Percentiles rank a stretch among this genome's conserved stretches.
Evolutionary conservation across 331 rosid species (phyloP).

Genomic region (Pyracantha coccinea): DNA sequence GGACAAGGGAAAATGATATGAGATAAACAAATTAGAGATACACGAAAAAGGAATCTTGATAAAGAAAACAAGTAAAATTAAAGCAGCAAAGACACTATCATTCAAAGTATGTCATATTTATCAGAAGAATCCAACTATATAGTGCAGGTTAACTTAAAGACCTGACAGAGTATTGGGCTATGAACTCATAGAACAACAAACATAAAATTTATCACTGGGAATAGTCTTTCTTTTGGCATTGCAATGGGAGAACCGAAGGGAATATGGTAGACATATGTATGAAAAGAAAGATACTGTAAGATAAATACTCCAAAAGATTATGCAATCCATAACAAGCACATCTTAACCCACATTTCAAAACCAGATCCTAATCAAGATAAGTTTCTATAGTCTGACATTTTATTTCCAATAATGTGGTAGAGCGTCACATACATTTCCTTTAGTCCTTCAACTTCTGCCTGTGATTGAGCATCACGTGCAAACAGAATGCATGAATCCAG

Average conservation of each 20-base stretch:
- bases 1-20: neutral
- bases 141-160: too few relatives aligned
- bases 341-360: neutral
- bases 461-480: constrained; percentile 55
- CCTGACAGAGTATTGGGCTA: neutral
- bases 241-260: neutral
- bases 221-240: neutral
- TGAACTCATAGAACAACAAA: neutral
- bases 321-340: neutral
- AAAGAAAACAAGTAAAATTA: neutral
- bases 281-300: neutral
- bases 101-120: neutral
- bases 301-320: neutral
- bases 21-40: neutral
- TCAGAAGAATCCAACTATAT: neutral
- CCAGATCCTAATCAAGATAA: neutral
- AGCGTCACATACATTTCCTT: constrained; percentile 54
- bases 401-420: constrained; percentile 1
- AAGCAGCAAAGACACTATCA: neutral
- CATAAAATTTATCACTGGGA: neutral
- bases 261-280: neutral
- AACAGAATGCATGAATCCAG: constrained; percentile 41
- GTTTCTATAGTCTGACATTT: neutral
- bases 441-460: constrained; percentile 50
- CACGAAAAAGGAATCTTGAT: too few relatives aligned